phyloP scores from a whole-genome alignment of 352 stramenopile species.

The Phytophthora vignae region DNA sequence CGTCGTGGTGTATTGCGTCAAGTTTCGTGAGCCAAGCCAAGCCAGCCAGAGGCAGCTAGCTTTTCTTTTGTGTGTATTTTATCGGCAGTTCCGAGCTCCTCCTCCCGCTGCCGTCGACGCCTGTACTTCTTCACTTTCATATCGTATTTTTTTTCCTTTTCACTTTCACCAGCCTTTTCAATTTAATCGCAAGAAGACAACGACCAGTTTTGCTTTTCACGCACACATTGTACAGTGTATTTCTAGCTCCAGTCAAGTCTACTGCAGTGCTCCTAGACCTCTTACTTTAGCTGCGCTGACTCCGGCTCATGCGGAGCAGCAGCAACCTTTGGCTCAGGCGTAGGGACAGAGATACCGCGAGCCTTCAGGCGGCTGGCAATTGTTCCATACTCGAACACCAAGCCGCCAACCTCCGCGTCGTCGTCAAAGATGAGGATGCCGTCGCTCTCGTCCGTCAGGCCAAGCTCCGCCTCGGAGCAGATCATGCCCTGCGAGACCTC shows the following conservation, averaged over 20 bases:
- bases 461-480: constrained; percentile 81
- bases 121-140: constrained; percentile 44
- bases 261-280: background rate
- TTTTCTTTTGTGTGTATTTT: constrained; percentile 53
- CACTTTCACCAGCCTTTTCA: constrained; percentile 26
- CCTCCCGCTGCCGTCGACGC: constrained; percentile 27
- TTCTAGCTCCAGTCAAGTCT: constrained; percentile 9
- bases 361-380: constrained; percentile 48
- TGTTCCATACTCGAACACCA: constrained; percentile 51
- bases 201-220: constrained; percentile 37
- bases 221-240: constrained; percentile 8
- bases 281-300: constrained; percentile 15
- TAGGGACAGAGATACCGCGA: constrained; percentile 23
- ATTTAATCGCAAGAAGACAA: constrained; percentile 40
- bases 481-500: constrained; percentile 86
- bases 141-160: constrained; percentile 3
- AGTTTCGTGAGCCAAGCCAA: constrained; percentile 35
- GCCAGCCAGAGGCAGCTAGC: constrained; percentile 41
- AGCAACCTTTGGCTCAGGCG: constrained; percentile 7
- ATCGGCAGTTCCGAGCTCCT: constrained; percentile 36
- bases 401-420: constrained; percentile 59
- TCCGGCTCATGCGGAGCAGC: constrained; percentile 5
- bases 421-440: constrained; percentile 74
- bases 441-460: constrained; percentile 65
- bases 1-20: constrained; percentile 46